A percentile compares a stretch with the other conserved stretches of the same genome.
Conservation (phyloP, 2,329 filamentous ascomycete species). For the Emergomyces pasteurianus region DNA sequence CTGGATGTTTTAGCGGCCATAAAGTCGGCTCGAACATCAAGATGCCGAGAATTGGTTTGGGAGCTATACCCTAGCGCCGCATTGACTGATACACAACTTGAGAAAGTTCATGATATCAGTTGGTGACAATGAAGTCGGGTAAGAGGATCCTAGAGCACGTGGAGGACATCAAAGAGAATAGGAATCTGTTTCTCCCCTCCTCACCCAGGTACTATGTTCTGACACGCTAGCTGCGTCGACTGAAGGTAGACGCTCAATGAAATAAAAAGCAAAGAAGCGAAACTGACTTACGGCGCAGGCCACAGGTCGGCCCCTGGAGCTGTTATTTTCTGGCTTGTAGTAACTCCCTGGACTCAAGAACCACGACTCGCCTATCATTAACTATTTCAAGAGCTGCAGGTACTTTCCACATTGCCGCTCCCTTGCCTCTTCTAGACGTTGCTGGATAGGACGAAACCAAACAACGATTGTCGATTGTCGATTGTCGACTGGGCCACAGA, state of each 20-base stretch:
- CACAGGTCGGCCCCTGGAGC: background rate
- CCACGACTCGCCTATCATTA: background rate
- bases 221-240: background rate
- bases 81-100: background rate
- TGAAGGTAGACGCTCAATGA: background rate
- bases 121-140: background rate
- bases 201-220: background rate
- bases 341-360: background rate
- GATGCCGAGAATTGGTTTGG: background rate
- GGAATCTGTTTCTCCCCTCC: background rate
- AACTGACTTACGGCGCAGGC: background rate
- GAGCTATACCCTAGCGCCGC: background rate
- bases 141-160: background rate
- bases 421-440: background rate
- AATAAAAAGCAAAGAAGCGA: background rate
- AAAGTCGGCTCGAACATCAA: background rate
- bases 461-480: background rate
- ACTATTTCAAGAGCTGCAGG: background rate
- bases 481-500: background rate
- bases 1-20: background rate
- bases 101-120: background rate
- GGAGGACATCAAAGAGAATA: constrained; percentile 1
- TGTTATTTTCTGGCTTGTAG: background rate
- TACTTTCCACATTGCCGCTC: background rate
- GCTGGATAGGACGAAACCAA: background rate